These are phyloP conservation scores for Nannizziopsis arthrosporioides DNA, from an alignment of 2,329 filamentous ascomycete genomes.

Conservation along the genomic window DNA sequence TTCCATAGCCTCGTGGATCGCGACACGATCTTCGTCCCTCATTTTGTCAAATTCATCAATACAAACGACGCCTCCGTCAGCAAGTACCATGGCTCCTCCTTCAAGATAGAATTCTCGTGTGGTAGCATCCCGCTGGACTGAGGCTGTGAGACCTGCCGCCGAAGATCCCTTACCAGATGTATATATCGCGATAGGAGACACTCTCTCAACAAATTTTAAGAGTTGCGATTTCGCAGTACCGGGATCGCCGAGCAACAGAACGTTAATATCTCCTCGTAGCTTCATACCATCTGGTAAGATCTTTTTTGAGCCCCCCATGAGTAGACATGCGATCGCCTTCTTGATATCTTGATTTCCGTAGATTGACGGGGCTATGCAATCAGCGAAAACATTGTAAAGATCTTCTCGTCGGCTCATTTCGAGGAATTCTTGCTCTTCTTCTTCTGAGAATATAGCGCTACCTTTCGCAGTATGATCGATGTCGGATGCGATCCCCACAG, in stretches of 20 bases:
- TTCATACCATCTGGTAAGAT: constrained; percentile 97
- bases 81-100: constrained; percentile 95
- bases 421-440: constrained; percentile 91
- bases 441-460: constrained; percentile 71
- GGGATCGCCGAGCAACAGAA: constrained; percentile 88
- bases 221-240: constrained; percentile 97
- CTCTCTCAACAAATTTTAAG: constrained; percentile 94
- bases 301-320: constrained; percentile 94
- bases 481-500: constrained; percentile 84
- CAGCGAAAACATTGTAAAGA: constrained; percentile 80
- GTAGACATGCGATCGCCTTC: constrained; percentile 85
- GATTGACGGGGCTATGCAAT: constrained; percentile 92
- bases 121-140: constrained; percentile 81
- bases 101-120: constrained; percentile 96
- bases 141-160: constrained; percentile 91
- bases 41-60: constrained; percentile 99
- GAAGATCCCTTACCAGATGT: constrained; percentile 97
- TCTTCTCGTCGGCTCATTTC: constrained; percentile 85
- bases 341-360: constrained; percentile 96
- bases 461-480: constrained; percentile 82
- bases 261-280: constrained; percentile 94
- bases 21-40: constrained; percentile 93
- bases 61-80: constrained; percentile 91
- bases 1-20: constrained; percentile 99
- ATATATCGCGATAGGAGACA: constrained; percentile 92